Conservation (phyloP, 129 eudicot species). For the Kitagawia praeruptora region DNA sequence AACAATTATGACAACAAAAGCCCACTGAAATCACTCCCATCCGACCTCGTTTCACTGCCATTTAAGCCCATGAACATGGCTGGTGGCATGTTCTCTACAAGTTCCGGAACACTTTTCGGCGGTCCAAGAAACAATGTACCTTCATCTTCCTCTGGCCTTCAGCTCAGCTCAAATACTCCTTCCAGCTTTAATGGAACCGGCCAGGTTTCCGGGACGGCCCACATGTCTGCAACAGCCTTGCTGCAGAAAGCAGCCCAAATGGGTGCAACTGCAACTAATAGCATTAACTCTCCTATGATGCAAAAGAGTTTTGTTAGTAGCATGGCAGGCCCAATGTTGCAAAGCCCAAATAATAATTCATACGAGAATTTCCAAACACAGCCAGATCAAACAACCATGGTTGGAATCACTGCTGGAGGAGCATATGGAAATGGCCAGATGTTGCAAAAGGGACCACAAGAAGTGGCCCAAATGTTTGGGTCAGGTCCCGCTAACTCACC, state of each 20-base stretch:
- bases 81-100: constrained; percentile 49
- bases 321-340: constrained; percentile 48
- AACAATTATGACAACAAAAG: constrained; percentile 30
- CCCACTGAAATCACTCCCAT: constrained; percentile 35
- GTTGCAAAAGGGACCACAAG: constrained; percentile 37
- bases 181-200: constrained; percentile 24
- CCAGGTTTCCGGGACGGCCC: constrained; percentile 31
- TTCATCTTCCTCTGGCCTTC: constrained; percentile 65
- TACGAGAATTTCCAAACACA: constrained; percentile 37
- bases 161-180: constrained; percentile 51
- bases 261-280: constrained; percentile 57
- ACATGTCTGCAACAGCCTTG: constrained; percentile 79
- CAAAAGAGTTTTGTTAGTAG: constrained; percentile 56
- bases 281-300: constrained; percentile 73
- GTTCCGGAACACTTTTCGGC: constrained; percentile 48
- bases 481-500: constrained; percentile 16
- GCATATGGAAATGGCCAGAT: constrained; percentile 11
- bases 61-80: constrained; percentile 69
- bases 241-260: constrained; percentile 77
- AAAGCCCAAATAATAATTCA: constrained; percentile 9
- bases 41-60: constrained; percentile 40
- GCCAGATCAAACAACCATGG: constrained; percentile 26
- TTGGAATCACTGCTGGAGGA: constrained; percentile 6
- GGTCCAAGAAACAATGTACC: constrained; percentile 35
- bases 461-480: constrained; percentile 24